phyloP scores from a whole-genome alignment of 1,284 basidiomycete species.

The Fistulinella staudtii region DNA sequence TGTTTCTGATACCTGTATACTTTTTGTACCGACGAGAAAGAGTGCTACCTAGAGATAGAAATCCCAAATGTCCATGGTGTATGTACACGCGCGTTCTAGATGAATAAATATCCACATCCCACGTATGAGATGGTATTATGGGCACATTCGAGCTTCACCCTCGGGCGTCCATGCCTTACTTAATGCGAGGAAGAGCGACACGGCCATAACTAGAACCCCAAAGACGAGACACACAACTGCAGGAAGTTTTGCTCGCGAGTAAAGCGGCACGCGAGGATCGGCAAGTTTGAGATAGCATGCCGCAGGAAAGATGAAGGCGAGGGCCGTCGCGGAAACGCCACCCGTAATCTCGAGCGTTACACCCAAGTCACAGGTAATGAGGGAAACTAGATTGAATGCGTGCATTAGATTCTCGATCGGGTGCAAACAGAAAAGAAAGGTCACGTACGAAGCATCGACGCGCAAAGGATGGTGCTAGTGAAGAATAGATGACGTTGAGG shows the following conservation, averaged over 20 bases:
- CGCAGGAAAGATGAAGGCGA: conserved; percentile 94
- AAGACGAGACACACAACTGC: conserved; percentile 73
- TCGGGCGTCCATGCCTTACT: conserved; percentile 71
- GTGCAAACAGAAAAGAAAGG: background rate
- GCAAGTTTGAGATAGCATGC: conserved; percentile 80
- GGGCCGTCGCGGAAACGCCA: conserved; percentile 88
- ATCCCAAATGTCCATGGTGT: conserved; percentile 8
- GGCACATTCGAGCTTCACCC: conserved; percentile 65
- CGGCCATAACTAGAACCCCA: conserved; percentile 74
- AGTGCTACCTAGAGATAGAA: conserved; percentile 3
- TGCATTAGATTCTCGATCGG: background rate
- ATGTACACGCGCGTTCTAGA: conserved; percentile 8
- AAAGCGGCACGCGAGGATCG: conserved; percentile 56
- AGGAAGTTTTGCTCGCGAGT: conserved; percentile 67
- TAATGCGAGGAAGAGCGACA: conserved; percentile 73
- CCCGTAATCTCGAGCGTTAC: conserved; percentile 98
- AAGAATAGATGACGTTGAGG: conserved; percentile 86
- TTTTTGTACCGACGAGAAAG: background rate
- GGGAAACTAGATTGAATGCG: conserved; percentile 63
- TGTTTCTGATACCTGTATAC: background rate
- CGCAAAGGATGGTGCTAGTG: conserved; percentile 80
- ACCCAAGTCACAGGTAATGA: conserved; percentile 94
- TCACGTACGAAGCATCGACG: conserved; percentile 76
- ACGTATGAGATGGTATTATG: conserved; percentile 32
- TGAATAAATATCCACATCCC: conserved; percentile 15